These are phyloP conservation scores for Microdochium paspali DNA, from an alignment of 2,329 filamentous ascomycete species.

Conservation along the genomic window DNA sequence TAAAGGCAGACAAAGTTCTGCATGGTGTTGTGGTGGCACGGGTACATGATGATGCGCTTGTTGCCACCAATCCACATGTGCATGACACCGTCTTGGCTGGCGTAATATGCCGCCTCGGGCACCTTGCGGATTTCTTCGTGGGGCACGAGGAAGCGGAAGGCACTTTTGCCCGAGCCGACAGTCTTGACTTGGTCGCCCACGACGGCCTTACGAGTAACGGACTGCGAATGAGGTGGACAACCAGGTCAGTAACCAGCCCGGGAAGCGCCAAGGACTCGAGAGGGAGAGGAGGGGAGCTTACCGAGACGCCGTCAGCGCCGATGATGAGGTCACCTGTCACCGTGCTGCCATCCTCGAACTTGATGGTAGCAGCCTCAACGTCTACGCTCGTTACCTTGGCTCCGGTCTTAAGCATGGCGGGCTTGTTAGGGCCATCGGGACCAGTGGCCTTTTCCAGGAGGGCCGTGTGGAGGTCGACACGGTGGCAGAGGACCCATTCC, in stretches of 20 bases:
- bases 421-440: neutral
- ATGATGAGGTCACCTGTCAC: neutral
- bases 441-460: neutral
- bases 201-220: slow-evolving; percentile 26
- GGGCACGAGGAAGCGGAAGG: slow-evolving; percentile 46
- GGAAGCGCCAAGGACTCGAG: too few species aligned
- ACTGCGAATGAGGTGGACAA: slow-evolving; percentile 9
- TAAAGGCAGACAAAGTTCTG: slow-evolving; percentile 44
- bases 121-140: slow-evolving; percentile 21
- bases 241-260: too few species aligned
- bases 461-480: neutral
- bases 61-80: slow-evolving; percentile 30
- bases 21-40: slow-evolving; percentile 30
- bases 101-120: slow-evolving; percentile 21
- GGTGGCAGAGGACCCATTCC: neutral
- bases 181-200: slow-evolving; percentile 25
- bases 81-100: slow-evolving; percentile 17
- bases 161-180: slow-evolving; percentile 41
- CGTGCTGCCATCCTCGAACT: neutral
- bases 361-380: neutral
- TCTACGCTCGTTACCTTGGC: neutral
- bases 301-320: neutral
- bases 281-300: neutral
- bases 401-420: neutral
- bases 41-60: slow-evolving; percentile 35